Evolutionary conservation across 306 rosid species (phyloP), one percentile per base, ranked within the genome.

Genomic region (Gleditsia sinensis): DNA sequence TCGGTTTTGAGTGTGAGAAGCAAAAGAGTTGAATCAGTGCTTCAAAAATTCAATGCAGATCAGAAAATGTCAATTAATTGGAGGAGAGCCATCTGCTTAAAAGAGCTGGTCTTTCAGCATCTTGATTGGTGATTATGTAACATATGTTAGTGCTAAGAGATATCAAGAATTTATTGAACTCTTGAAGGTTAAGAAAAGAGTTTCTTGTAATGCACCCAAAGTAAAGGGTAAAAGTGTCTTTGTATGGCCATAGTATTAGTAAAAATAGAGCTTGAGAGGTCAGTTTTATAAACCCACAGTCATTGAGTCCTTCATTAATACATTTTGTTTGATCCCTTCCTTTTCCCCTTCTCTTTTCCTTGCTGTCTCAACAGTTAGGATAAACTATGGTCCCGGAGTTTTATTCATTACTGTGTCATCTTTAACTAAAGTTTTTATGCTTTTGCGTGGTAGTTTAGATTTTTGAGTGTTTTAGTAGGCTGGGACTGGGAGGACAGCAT

Each of bases 1-100:
- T 24, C 42, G 58, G 73, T n/a, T 19, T 56, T 42, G 55, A 21
- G 21, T 23, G 30, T 23, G 30, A 49, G 70, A 54, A 81, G 50
- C 73, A 34, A 32, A 34, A 42, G 61, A 61, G 16, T 60, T 21
- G 28, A 45, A 24, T 48, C 55, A 30, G 19, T 67, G 14, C 28
- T 33, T 42, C 11, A 20, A n/a, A 27, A 39, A 24, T 9, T 7
- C 14, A 34, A 16, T 66, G 32, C 48, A 67, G 20, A 67, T 75
- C 32, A 43, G 30, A 58, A 27, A 61, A 33, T 54, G 28, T n/a
- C 62, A 54, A 54, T 16, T 36, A 33, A 64, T 6, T 4, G 3
- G 9, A n/a, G 3, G 9, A 10, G 54, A 48, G 49, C 10, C 23
- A 6, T 51, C 13, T 21, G 28, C 14, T 51, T 21, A 14, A 20